These are phyloP conservation scores for Puccinia triticina DNA, from an alignment of 1,284 basidiomycete species.

Conservation along the genomic window DNA sequence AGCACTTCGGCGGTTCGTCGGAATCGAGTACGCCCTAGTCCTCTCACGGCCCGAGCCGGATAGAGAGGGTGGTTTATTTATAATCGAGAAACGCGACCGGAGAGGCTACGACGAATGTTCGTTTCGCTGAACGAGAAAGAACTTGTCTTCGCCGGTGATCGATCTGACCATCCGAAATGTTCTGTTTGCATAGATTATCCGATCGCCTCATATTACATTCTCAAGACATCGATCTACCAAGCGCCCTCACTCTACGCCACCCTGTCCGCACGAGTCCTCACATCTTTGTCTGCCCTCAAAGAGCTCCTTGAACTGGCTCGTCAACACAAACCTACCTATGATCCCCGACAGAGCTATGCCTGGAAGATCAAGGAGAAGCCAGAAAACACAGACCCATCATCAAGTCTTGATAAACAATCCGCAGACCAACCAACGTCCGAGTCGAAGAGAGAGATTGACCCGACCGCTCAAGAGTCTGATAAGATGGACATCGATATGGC, in stretches of 20 bases:
- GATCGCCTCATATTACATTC: slow-evolving; percentile 77
- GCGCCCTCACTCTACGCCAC: slow-evolving; percentile 79
- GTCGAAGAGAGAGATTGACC: not conserved
- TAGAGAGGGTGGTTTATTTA: slow-evolving; percentile 66
- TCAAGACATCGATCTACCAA: slow-evolving; percentile 82
- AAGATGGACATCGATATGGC: slow-evolving; percentile 21
- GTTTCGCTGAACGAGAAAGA: slow-evolving; percentile 54
- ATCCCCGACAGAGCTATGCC: slow-evolving; percentile 41
- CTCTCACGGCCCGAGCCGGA: slow-evolving; percentile 70
- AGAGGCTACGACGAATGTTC: slow-evolving; percentile 76
- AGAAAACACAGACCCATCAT: not conserved
- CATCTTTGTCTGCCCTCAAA: slow-evolving; percentile 63
- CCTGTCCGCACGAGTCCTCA: slow-evolving; percentile 71
- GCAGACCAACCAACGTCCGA: not conserved
- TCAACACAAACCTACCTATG: slow-evolving; percentile 40
- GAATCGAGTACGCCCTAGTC: slow-evolving; percentile 78
- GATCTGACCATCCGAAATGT: not conserved
- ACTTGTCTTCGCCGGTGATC: not conserved
- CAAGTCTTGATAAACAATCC: not conserved
- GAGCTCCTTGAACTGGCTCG: slow-evolving; percentile 43
- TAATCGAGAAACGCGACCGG: slow-evolving; percentile 81
- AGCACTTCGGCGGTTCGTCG: slow-evolving; percentile 71
- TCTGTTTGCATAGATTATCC: slow-evolving; percentile 66
- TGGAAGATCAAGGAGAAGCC: slow-evolving; percentile 41
- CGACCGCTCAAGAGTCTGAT: slow-evolving; percentile 2